These are phyloP conservation scores for Trifolium subterraneum DNA, from an alignment of 306 rosid species.

Conservation along the genomic window DNA sequence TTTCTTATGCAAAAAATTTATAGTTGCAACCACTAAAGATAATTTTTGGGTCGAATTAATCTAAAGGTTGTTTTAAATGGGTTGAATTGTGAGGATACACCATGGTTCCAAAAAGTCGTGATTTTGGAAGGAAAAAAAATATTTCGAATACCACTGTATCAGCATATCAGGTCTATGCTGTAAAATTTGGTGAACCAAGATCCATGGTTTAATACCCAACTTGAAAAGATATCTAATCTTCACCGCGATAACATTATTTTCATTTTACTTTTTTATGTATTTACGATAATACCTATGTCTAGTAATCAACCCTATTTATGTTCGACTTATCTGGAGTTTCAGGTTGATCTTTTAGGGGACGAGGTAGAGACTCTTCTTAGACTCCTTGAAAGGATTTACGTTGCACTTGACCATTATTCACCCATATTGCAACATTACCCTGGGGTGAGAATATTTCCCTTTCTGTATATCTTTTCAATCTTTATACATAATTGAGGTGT, in stretches of 20 bases:
- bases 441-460: constrained; percentile 66
- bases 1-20: background rate
- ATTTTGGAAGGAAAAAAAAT: background rate
- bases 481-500: constrained; percentile 6
- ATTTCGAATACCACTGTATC: constrained; percentile 1
- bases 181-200: constrained; percentile 17
- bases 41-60: background rate
- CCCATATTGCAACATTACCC: constrained; percentile 93
- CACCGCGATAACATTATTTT: background rate
- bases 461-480: constrained; percentile 19
- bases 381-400: constrained; percentile 70
- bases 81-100: background rate
- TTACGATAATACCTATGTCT: background rate
- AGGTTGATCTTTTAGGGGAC: constrained; percentile 96
- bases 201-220: background rate
- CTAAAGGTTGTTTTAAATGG: constrained; percentile 23
- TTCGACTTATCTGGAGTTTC: constrained; percentile 47
- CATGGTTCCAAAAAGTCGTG: background rate
- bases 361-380: constrained; percentile 69
- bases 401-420: constrained; percentile 92
- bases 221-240: constrained; percentile 27
- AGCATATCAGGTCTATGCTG: constrained; percentile 14
- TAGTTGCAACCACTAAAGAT: too few species aligned
- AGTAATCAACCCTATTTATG: background rate
- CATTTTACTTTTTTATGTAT: background rate